A percentile compares a stretch with the other conserved stretches of the same genome.
These are phyloP conservation scores for Linanthus parryae DNA, from an alignment of 148 eudicot species.

Conservation along the genomic window DNA sequence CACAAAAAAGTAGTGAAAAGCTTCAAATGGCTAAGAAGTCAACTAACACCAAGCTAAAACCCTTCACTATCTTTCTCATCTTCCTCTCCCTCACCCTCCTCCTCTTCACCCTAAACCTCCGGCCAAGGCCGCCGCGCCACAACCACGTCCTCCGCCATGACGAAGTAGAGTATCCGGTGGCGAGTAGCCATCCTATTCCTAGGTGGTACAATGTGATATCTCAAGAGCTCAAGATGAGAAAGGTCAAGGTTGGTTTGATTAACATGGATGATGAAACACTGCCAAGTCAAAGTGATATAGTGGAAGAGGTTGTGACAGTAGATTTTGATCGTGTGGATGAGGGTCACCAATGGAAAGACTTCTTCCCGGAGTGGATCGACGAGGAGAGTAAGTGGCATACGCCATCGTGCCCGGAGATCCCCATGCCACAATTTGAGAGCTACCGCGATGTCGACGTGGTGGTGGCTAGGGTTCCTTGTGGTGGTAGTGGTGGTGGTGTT, in stretches of 20 bases:
- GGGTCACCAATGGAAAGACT: constrained; percentile 29
- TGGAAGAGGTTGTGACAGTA: constrained; percentile 19
- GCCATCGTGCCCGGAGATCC: constrained; percentile 46
- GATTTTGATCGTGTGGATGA: constrained; percentile 24
- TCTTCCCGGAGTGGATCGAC: constrained; percentile 60
- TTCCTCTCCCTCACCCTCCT: neutral
- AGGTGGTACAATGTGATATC: constrained; percentile 36
- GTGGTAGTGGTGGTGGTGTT: too few relatives aligned
- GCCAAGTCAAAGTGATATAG: neutral
- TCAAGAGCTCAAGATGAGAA: constrained; percentile 4
- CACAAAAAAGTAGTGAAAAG: too few relatives aligned
- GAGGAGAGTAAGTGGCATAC: constrained; percentile 20
- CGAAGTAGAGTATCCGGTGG: neutral
- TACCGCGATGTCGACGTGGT: constrained; percentile 42
- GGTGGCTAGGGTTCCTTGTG: constrained; percentile 52
- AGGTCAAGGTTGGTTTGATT: constrained; percentile 43
- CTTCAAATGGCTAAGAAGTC: constrained; percentile 5
- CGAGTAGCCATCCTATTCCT: constrained; percentile 21
- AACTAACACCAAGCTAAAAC: neutral
- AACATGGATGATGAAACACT: constrained; percentile 21
- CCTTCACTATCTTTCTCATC: neutral
- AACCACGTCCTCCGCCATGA: neutral
- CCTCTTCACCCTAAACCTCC: neutral
- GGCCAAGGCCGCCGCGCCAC: neutral
- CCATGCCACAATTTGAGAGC: constrained; percentile 40